These are phyloP conservation scores for Scheffersomyces cryptocercus DNA, from an alignment of 1,139 yeast species.

Conservation along the genomic window DNA sequence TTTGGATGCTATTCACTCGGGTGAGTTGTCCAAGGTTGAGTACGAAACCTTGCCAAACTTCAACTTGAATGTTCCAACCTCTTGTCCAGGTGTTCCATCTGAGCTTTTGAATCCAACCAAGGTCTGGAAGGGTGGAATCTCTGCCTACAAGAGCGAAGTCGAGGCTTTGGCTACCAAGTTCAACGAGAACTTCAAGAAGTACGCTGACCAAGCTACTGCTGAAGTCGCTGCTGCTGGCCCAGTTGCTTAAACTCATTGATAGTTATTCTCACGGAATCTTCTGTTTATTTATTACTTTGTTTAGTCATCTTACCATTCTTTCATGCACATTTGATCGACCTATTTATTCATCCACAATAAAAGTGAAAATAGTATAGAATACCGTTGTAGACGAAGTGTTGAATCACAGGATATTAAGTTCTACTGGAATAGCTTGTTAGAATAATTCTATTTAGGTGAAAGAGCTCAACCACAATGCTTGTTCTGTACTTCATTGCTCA, in stretches of 20 bases:
- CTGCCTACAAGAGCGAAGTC: slow-evolving; percentile 70
- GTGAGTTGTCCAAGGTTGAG: slow-evolving; percentile 76
- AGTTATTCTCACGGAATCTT: background rate
- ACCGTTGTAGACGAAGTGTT: background rate
- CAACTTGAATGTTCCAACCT: slow-evolving; percentile 83
- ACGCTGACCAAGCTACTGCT: slow-evolving; percentile 76
- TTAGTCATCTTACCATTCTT: background rate
- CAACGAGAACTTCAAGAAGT: slow-evolving; percentile 82
- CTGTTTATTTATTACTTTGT: background rate
- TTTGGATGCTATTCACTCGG: slow-evolving; percentile 92
- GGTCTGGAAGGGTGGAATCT: slow-evolving; percentile 77
- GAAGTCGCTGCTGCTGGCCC: slow-evolving; percentile 97
- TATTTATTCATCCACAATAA: background rate
- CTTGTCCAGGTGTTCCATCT: slow-evolving; percentile 78
- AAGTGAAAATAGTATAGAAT: background rate
- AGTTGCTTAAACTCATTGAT: slow-evolving; percentile 23
- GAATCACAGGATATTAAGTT: no score
- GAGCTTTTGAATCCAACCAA: slow-evolving; percentile 86
- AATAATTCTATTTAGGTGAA: background rate
- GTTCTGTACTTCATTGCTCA: background rate
- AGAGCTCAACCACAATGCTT: no score
- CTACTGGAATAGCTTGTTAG: no score
- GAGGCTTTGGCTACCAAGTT: slow-evolving; percentile 74
- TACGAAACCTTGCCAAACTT: slow-evolving; percentile 85
- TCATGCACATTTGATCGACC: background rate